Evolutionary conservation across 768 basidiomycete genomes (phyloP), one percentile per base, ranked within the genome.

Genomic region (Hysterangium stoloniferum): DNA sequence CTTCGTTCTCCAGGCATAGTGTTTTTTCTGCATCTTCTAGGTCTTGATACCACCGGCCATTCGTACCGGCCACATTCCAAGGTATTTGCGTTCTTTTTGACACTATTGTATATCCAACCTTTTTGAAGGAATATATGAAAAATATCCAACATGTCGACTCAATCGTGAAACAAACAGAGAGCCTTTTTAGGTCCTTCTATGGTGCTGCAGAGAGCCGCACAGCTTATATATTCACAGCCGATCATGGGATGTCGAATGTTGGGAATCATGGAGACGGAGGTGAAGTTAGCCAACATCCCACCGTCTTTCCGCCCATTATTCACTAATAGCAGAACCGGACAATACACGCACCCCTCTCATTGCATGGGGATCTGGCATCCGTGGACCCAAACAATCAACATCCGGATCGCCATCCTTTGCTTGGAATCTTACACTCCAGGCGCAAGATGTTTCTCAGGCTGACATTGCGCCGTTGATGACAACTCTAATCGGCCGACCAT

Each of bases 241-340:
- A 93, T 62, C 90, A 93, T 60, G 90, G 90, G 7, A 93, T 93
- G 90, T 86, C 85, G 4, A 76, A 72, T 28, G 84, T 89, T 48
- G 90, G 90, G 11, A 92, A 91, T 59, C 90, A 93, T 52, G 90
- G 90, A 4, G 90, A 93, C 54, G 90, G 90, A 32, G 81, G 86
- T 85, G 59, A 19, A 61, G 70, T 62, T 46, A 58, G 57, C 42
- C 37, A 42, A 6, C 43, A 44, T 36, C n/a, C 17, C 25, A 41
- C 27, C 48, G 31, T 53, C 25, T 47, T 44, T 42, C 44, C 28
- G 38, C 25, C 37, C 15, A 34, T 43, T 22, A 40, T 48, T 52
- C 31, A 42, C 20, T n/a, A 24, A 12, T 22, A 11, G 13, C 52
- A 89, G 86, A 91, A 59, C 89, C 89, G 0, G 89, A 92, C 60